Percentiles rank a stretch among this genome's conserved stretches.
These are phyloP conservation scores for Ceratonia siliqua DNA, from an alignment of 306 rosid species.

Conservation along the genomic window DNA sequence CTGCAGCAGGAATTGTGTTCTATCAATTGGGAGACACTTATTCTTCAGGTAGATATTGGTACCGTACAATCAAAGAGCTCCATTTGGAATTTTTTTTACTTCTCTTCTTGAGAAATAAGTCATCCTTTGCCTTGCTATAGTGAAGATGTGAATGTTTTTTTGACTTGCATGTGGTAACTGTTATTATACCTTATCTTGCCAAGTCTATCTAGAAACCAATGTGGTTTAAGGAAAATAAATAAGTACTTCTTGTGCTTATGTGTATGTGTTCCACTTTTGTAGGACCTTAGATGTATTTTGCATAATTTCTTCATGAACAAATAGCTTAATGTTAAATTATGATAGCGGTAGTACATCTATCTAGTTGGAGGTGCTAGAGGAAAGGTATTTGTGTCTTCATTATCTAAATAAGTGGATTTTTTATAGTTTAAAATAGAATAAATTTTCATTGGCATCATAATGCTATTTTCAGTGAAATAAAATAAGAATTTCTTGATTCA, in stretches of 20 bases:
- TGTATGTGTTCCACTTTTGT: neutral
- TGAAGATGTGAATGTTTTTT: neutral
- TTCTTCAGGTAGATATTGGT: slow-evolving; percentile 57
- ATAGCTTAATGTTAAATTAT: neutral
- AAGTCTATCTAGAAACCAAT: neutral
- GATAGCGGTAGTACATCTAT: neutral
- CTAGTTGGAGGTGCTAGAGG: neutral
- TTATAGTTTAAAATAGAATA: neutral
- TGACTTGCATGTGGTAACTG: neutral
- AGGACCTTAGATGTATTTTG: neutral
- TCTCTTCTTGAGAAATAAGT: neutral
- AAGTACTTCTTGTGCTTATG: neutral
- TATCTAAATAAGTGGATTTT: neutral
- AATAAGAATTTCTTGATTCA: neutral
- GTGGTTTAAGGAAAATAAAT: neutral
- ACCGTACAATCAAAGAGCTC: neutral
- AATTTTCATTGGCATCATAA: neutral
- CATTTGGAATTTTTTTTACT: neutral
- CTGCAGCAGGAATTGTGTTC: slow-evolving; percentile 57
- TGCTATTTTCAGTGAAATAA: neutral
- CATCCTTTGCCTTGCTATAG: neutral
- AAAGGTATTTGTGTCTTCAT: neutral
- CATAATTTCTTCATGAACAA: neutral
- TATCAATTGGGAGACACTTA: slow-evolving; percentile 72
- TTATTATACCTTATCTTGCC: neutral